A percentile compares a stretch with the other conserved stretches of the same genome.
phyloP scores from a whole-genome alignment of 345 rosid genomes.

The Arabis hirsuta region DNA sequence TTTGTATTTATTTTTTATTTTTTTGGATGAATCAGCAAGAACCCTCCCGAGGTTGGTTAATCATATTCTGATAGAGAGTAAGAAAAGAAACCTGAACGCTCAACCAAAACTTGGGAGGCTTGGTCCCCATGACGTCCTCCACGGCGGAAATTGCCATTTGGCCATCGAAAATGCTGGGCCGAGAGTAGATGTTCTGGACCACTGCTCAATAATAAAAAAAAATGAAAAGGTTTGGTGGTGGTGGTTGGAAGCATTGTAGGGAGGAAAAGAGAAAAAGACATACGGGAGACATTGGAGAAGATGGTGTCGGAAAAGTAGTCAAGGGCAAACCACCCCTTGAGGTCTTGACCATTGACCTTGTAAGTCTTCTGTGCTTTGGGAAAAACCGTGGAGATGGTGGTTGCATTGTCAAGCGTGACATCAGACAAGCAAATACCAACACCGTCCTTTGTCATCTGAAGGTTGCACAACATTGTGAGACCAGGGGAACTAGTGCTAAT shows the following conservation, averaged over 20 bases:
- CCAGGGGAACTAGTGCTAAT: conserved; percentile 38
- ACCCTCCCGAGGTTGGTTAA: conserved; percentile 21
- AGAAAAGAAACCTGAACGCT: conserved; percentile 64
- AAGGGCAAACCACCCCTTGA: conserved; percentile 67
- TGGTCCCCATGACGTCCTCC: conserved; percentile 54
- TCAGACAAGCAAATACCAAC: conserved; percentile 68
- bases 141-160: conserved; percentile 46
- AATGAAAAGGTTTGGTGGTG: conserved; percentile 21
- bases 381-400: conserved; percentile 47
- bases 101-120: conserved; percentile 66
- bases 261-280: conserved; percentile 26
- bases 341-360: conserved; percentile 58
- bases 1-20: conserved; percentile 41
- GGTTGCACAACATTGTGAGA: conserved; percentile 60
- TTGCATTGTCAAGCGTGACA: conserved; percentile 61
- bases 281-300: conserved; percentile 52
- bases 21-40: conserved; percentile 35
- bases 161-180: conserved; percentile 62
- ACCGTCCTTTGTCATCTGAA: conserved; percentile 73
- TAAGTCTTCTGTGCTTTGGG: conserved; percentile 52
- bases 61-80: conserved; percentile 18
- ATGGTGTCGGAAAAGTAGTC: conserved; percentile 54
- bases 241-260: not conserved
- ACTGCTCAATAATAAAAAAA: conserved; percentile 46
- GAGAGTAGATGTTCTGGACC: conserved; percentile 57